Evolutionary conservation across 106 monocot species (phyloP).

Genomic region (Platanthera zijinensis): DNA sequence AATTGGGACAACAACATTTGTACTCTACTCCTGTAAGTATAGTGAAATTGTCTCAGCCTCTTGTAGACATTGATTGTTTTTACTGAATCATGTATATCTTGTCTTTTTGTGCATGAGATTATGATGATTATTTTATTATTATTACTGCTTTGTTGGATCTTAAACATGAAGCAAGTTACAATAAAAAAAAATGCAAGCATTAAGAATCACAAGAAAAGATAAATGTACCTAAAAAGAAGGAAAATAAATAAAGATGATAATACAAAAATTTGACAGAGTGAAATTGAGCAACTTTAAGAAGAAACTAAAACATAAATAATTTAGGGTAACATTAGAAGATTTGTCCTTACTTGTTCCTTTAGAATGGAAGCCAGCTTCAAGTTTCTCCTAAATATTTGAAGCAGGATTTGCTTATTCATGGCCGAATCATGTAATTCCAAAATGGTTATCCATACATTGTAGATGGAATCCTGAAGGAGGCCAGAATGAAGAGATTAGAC

Average conservation of each 20-base stretch:
- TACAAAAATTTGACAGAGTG: no score
- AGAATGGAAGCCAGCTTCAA: slow-evolving; percentile 62
- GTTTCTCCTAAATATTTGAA: slow-evolving; percentile 41
- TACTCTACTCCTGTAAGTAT: no score
- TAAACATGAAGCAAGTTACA: not conserved
- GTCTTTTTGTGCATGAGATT: no score
- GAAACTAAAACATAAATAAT: not conserved
- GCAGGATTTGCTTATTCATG: slow-evolving; percentile 40
- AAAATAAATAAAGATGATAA: no score
- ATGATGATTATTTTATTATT: no score
- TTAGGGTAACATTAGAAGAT: not conserved
- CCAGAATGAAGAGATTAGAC: slow-evolving; percentile 3
- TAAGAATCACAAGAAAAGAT: not conserved
- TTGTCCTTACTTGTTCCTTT: slow-evolving; percentile 49
- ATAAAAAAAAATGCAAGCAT: not conserved
- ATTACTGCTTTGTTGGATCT: not conserved
- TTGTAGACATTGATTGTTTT: no score
- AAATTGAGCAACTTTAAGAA: not conserved
- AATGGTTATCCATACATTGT: slow-evolving; percentile 44
- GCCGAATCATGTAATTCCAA: slow-evolving; percentile 51
- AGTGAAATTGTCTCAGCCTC: no score
- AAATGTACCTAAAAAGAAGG: no score
- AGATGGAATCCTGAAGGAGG: slow-evolving; percentile 44
- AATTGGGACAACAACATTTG: no score
- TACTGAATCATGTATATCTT: no score